Conservation (phyloP, 2,329 filamentous ascomycete genomes). For the Cladosporium sphaerospermum region DNA sequence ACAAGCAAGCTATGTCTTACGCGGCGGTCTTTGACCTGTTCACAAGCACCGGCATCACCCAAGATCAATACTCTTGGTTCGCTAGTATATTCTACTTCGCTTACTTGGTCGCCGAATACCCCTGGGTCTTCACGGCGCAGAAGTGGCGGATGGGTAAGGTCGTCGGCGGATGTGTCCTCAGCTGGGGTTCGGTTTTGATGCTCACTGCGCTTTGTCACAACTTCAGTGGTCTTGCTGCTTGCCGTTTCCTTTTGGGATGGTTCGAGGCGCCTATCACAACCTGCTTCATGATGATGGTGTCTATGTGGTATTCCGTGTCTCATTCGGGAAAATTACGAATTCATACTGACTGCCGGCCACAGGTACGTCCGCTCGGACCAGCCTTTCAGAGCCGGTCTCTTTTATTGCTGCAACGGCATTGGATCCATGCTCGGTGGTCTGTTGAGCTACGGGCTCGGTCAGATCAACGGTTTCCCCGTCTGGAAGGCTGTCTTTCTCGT, state of each 20-base stretch:
- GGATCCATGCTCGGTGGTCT: constrained; percentile 67
- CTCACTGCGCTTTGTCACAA: constrained; percentile 55
- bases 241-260: constrained; percentile 61
- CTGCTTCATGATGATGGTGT: constrained; percentile 24
- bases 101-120: constrained; percentile 25
- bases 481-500: constrained; percentile 57
- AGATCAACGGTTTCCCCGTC: constrained; percentile 26
- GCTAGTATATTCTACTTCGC: constrained; percentile 52
- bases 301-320: neutral
- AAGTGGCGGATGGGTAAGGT: constrained; percentile 30
- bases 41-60: constrained; percentile 41
- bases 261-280: constrained; percentile 60
- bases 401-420: constrained; percentile 69
- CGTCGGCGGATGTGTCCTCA: constrained; percentile 42
- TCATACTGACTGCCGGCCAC: constrained; percentile 36
- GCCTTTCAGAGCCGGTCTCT: constrained; percentile 24
- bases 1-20: constrained; percentile 49
- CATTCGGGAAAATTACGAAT: neutral
- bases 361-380: constrained; percentile 63
- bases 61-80: constrained; percentile 49
- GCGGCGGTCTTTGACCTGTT: constrained; percentile 53
- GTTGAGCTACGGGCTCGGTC: constrained; percentile 49
- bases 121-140: constrained; percentile 26
- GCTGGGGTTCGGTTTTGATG: constrained; percentile 57
- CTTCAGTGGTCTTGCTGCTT: constrained; percentile 53